Evolutionary conservation across 805 yeast genomes (phyloP), one percentile per base, ranked within the genome.

Genomic region (Tetrapisispora taiwanensis): DNA sequence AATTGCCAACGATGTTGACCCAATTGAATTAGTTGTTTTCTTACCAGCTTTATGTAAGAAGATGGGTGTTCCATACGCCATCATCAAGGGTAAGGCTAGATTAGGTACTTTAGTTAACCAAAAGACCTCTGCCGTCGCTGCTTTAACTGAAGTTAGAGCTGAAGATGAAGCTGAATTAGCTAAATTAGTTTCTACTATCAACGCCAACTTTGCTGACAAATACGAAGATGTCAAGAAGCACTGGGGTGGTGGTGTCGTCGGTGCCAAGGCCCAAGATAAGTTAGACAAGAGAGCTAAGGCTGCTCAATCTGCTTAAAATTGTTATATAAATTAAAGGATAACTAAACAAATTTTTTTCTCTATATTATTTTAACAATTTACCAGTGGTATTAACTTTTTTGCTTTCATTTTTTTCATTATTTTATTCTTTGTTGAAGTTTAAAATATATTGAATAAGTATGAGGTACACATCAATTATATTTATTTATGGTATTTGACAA

Each of bases 181-280:
- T 58, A 84, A 86, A 71, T 79, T 90, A 66, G 78, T 92, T 59
- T 83, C 96, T 48, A 83, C 97, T 65, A 79, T 90, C 72, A 81
- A 87, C 75, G 82, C 95, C 59, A 88, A 87, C 92, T 90, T 83
- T 74, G 70, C 73, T 62, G 95, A 85, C 69, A 86, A 87, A 75
- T 86, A 82, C 84, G 97, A 90, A 67, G 97, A 92, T 62, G 67
- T 78, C 69, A 90, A 94, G 81, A 88, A 86, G 76, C 95, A 87
- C 83, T 90, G 98, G 98, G 97, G 97, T 79, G 98, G 98, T 79
- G 98, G 98, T 79, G 68, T 87, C 72, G 76, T 92, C 79, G 96
- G 97, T 72, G 75, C 84, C 62, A 92, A 90, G 79, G 87, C 97
- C 66, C 78, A 77, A 65, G 92, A 81, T 67, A 86, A 83, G 77